A percentile compares a stretch with the other conserved stretches of the same genome.
phyloP scores from a whole-genome alignment of 352 stramenopile genomes.

The Hyaloperonospora brassicae region DNA sequence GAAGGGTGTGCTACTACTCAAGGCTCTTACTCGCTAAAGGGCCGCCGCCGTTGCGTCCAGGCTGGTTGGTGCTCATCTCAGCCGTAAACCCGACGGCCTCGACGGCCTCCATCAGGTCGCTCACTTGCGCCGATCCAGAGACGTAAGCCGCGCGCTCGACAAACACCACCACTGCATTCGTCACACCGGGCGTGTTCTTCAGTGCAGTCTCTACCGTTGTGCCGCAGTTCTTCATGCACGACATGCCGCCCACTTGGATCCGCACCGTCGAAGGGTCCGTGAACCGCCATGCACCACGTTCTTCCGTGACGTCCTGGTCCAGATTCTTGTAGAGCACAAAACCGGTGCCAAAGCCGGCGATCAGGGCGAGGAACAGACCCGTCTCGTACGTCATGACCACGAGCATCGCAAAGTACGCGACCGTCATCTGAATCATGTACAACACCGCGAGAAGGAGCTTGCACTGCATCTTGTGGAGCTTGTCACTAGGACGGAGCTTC shows the following conservation, averaged over 20 bases:
- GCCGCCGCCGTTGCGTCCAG: conserved; percentile 13
- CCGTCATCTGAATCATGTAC: conserved; percentile 79
- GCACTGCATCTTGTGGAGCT: conserved; percentile 52
- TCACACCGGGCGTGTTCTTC: conserved; percentile 50
- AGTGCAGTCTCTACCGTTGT: conserved; percentile 85
- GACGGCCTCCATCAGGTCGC: conserved; percentile 48
- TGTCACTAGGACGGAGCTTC: conserved; percentile 32
- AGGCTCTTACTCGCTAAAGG: conserved; percentile 53
- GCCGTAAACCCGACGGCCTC: conserved; percentile 61
- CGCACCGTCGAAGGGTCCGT: conserved; percentile 61
- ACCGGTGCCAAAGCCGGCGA: conserved; percentile 57
- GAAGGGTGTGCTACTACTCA: conserved; percentile 14
- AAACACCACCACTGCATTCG: conserved; percentile 68
- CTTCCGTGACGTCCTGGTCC: conserved; percentile 57
- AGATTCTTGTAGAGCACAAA: conserved; percentile 72
- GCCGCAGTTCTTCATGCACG: conserved; percentile 94
- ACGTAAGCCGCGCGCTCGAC: conserved; percentile 69
- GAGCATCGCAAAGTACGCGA: conserved; percentile 79
- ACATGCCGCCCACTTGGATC: conserved; percentile 86
- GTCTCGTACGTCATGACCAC: conserved; percentile 81
- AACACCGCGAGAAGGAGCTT: conserved; percentile 50
- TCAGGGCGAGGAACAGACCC: conserved; percentile 60
- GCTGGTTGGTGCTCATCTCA: conserved; percentile 32
- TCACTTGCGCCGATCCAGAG: conserved; percentile 43
- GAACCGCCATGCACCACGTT: conserved; percentile 64